phyloP scores from a whole-genome alignment of 257 asterid genomes.

The Solanum dulcamara region DNA sequence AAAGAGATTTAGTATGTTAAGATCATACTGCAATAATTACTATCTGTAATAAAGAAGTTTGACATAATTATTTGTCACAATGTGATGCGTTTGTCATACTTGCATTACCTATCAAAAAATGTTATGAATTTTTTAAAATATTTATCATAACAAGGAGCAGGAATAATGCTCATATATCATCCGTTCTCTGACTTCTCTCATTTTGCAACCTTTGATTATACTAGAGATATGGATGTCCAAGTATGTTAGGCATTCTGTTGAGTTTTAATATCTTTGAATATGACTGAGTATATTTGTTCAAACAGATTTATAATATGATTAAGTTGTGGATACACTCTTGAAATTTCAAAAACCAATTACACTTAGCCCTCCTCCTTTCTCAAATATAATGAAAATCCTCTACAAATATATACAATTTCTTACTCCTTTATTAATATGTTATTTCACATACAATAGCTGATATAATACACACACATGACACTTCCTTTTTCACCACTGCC shows the following conservation, averaged over 20 bases:
- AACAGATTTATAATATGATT: background rate
- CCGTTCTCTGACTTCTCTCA: background rate
- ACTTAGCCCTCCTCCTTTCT: background rate
- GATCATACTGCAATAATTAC: background rate
- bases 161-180: background rate
- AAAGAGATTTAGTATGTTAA: background rate
- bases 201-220: background rate
- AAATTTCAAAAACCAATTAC: background rate
- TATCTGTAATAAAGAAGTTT: background rate
- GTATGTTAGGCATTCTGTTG: background rate
- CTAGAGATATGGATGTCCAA: background rate
- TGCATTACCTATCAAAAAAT: background rate
- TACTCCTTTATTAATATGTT: background rate
- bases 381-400: background rate
- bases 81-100: background rate
- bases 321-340: background rate
- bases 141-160: background rate
- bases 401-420: background rate
- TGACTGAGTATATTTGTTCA: background rate
- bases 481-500: background rate
- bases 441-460: background rate
- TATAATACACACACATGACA: background rate
- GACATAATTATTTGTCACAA: background rate
- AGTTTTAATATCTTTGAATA: background rate
- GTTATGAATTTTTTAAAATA: background rate